Evolutionary conservation across 257 asterid genomes (phyloP).

Genomic region (Thymus mandschuricus): DNA sequence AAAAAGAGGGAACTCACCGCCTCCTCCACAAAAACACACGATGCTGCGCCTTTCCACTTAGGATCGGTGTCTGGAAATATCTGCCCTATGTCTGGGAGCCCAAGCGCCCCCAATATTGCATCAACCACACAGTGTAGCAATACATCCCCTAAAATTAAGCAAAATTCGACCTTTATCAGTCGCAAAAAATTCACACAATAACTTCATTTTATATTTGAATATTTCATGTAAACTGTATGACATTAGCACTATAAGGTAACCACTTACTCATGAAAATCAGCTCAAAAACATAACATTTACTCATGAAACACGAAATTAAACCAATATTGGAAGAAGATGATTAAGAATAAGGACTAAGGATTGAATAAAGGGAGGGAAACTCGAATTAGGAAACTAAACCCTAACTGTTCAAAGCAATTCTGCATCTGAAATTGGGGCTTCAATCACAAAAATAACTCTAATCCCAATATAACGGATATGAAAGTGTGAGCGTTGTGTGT

Average conservation of each 20-base stretch:
- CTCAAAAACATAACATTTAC: background rate
- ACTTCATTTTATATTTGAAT: background rate
- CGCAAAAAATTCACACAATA: background rate
- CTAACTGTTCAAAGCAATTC: conserved; percentile 4
- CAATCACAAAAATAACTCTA: conserved; percentile 5
- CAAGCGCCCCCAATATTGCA: conserved; percentile 93
- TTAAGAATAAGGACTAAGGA: background rate
- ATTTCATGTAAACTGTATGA: background rate
- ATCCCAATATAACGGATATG: background rate
- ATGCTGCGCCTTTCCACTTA: conserved; percentile 95
- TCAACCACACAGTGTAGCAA: conserved; percentile 97
- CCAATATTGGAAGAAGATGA: background rate
- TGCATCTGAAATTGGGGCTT: background rate
- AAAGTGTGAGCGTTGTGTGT: background rate
- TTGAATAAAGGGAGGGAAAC: background rate
- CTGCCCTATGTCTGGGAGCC: conserved; percentile 95
- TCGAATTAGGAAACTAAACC: background rate
- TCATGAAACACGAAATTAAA: background rate
- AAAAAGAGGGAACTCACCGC: conserved; percentile 57
- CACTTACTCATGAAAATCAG: background rate
- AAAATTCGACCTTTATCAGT: conserved; percentile 11
- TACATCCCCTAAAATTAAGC: conserved; percentile 67
- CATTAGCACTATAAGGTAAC: background rate
- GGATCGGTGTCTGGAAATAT: conserved; percentile 96
- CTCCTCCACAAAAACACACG: conserved; percentile 82